Evolutionary conservation across 306 rosid species (phyloP), one percentile per base, ranked within the genome.

Genomic region (Chamaecrista fasciculata): DNA sequence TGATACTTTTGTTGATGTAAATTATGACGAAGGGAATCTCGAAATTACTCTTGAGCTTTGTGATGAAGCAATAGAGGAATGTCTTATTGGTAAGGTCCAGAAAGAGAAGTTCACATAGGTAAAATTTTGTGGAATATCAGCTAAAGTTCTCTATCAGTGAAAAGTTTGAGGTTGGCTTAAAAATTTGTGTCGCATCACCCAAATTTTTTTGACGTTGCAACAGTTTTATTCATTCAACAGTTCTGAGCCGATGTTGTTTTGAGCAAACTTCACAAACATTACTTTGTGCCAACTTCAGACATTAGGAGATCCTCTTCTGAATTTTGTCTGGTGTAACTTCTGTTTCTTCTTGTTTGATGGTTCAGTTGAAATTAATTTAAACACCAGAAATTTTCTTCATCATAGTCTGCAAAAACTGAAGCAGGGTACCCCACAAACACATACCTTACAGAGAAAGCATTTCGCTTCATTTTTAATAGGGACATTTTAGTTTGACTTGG

Each of bases 41-140:
- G 93, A 86, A 46, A 57, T 48, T 46, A 80, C 91, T 40, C 96
- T 92, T 37, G 81, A 84, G 75, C 96, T 92, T 67, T 92, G 96
- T 69, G 96, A 92, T 75, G 93, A 89, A 75, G 85, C 93, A 15
- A 87, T 89, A 43, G 98, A 92, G 81, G 84, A 87, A 70, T 87
- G 83, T 85, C 91, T 81, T 23, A 75, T 86, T 63, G 85, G 51
- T 52, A 40, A 75, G 34, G 50, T 39, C 25, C 67, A 43, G 66
- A 56, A 60, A 23, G 73, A 53, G 71, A 62, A 62, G n/a, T n/a
- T n/a, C 56, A 44, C 72, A 9, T 83, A 81, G 82, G 48, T 49
- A n/a, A n/a, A n/a, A n/a, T n/a, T n/a, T n/a, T n/a, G n/a, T n/a
- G n/a, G n/a, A n/a, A n/a, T n/a, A n/a, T n/a, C n/a, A n/a, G n/a